A percentile compares a stretch with the other conserved stretches of the same genome.
phyloP scores from a whole-genome alignment of 2,329 filamentous ascomycete genomes.

The Thielaviopsis ethacetica region DNA sequence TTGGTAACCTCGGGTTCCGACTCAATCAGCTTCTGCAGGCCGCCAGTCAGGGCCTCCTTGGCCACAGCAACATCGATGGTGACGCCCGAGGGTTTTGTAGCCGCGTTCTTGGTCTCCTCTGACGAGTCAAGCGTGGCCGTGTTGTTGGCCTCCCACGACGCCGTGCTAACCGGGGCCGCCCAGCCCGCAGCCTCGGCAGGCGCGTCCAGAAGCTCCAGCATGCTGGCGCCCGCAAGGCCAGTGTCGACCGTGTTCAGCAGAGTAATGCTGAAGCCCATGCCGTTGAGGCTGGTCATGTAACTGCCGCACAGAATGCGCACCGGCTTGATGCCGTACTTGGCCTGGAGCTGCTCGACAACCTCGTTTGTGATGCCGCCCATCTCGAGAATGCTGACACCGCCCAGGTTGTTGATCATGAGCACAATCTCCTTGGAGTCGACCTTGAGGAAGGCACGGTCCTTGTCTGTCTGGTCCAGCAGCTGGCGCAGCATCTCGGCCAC shows the following conservation, averaged over 20 bases:
- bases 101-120: conserved; percentile 21
- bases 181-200: conserved; percentile 55
- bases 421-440: conserved; percentile 49
- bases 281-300: conserved; percentile 67
- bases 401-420: conserved; percentile 59
- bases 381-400: conserved; percentile 56
- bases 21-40: conserved; percentile 43
- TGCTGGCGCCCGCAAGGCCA: conserved; percentile 40
- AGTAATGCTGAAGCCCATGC: conserved; percentile 57
- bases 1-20: conserved; percentile 56
- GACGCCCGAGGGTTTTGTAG: conserved; percentile 29
- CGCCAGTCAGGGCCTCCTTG: conserved; percentile 36
- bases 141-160: conserved; percentile 46
- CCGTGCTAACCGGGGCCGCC: conserved; percentile 44
- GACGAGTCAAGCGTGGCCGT: conserved; percentile 20
- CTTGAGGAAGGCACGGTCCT: conserved; percentile 53
- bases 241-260: conserved; percentile 47
- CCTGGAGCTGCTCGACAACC: conserved; percentile 45
- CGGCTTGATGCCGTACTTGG: conserved; percentile 41
- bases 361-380: conserved; percentile 55
- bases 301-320: conserved; percentile 51
- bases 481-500: conserved; percentile 52
- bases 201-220: conserved; percentile 55
- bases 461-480: conserved; percentile 47
- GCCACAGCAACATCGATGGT: conserved; percentile 35